phyloP scores from a whole-genome alignment of 495 filamentous ascomycete genomes.

The Pseudomonodictys pantanalensis region DNA sequence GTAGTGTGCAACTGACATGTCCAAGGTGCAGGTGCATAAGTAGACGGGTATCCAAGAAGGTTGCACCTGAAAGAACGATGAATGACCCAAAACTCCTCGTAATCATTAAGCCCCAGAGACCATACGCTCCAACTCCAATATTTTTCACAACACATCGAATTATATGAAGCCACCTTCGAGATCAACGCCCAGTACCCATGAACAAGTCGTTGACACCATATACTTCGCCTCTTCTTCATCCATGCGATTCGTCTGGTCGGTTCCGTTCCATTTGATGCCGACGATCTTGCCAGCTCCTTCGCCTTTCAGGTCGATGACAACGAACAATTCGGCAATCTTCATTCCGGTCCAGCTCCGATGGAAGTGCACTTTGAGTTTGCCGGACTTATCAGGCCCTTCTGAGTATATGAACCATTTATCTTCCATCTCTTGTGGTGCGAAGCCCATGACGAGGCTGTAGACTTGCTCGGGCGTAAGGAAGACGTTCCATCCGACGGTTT shows the following conservation, averaged over 20 bases:
- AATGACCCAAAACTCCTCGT: too few relatives aligned
- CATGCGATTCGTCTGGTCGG: constrained; percentile 18
- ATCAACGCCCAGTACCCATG: constrained; percentile 26
- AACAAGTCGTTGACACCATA: constrained; percentile 12
- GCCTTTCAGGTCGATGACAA: constrained; percentile 23
- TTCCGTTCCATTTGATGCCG: constrained; percentile 29
- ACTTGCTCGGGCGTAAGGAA: constrained; percentile 18
- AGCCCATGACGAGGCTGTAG: constrained; percentile 23
- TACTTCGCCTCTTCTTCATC: constrained; percentile 25
- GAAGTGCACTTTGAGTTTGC: constrained; percentile 24
- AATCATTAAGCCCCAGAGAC: too few relatives aligned
- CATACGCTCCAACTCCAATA: too few relatives aligned
- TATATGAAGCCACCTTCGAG: too few relatives aligned
- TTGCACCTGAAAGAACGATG: too few relatives aligned
- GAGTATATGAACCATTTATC: constrained; percentile 34
- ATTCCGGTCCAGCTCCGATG: constrained; percentile 29
- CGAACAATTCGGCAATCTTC: constrained; percentile 26
- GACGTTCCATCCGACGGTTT: constrained; percentile 24
- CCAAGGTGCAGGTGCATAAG: too few relatives aligned
- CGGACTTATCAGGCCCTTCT: constrained; percentile 23
- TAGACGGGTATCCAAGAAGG: too few relatives aligned
- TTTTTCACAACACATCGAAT: too few relatives aligned
- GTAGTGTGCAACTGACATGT: too few relatives aligned
- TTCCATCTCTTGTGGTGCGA: constrained; percentile 21
- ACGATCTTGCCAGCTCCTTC: constrained; percentile 24